Base-by-base conservation (phyloP, 2,329 filamentous ascomycete genomes). In the Blumeriella jaapii region DNA sequence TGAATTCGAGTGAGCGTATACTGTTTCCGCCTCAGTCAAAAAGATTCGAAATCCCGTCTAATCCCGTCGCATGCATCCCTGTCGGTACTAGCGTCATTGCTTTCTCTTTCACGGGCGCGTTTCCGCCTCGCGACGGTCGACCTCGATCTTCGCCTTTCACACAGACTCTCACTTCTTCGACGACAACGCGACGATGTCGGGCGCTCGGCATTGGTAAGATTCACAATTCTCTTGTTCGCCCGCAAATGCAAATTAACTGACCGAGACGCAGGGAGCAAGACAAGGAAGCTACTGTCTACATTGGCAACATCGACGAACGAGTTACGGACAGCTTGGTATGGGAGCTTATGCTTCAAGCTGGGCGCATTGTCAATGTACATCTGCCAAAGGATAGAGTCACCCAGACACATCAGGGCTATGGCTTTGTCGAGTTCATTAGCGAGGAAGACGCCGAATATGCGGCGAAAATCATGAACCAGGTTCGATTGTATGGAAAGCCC, bases 301-400 rank as follows among this genome's bases (percentile, higher is more conserved):
- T 96, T 50, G 91, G 91, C 57, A 96, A 96, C 60, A 85, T 98
- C 54, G 91, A 98, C 65, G 91, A 98, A 67, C 85, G 91, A 59
- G 83, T 91, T 47, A 81, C 80, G 29, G 85, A 94, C 56, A 78
- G 81, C 51, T 72, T 94, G 49, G 77, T 98, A 49, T 95, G 91
- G 79, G 91, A 98, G 67, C 71, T 98, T 53, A 96, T 96, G 86
- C 78, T 95, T 37, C 91, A 98, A 65, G 86, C 87, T 58, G 91
- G 91, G 36, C 87, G 89, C 51, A 93, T 98, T 53, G 84, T 93
- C 56, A 96, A 96, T 62, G 89, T 98, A 45, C 91, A 98, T 63
- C 78, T 98, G 56, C 91, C 91, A 37, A 94, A 95, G 68, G 91
- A 98, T 61, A 84, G 91, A 59, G 91, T 98, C 50, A 95, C 91